Evolutionary conservation across 163 green algal genomes (phyloP), one percentile per base, ranked within the genome.

Genomic region (Coccomyxa subellipsoidea): DNA sequence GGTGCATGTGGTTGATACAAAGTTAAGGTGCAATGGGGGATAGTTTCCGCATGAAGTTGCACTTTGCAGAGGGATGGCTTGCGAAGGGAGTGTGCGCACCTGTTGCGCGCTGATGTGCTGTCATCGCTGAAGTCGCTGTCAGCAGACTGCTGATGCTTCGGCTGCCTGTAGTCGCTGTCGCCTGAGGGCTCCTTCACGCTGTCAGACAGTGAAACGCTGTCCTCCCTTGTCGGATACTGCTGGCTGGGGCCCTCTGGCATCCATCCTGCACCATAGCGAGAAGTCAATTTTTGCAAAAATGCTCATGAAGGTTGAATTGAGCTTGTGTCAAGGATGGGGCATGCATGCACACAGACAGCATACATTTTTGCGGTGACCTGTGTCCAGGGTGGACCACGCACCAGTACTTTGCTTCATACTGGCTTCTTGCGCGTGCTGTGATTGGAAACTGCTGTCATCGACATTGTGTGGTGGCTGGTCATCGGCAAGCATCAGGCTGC

Each of bases 121-220:
- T 77, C 70, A 34, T 40, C 5, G 70, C 70, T 40, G 70, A 40
- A 77, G 70, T 77, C 70, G 27, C 27, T 23, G 32, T 77, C 70
- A 12, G 12, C 7, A 8, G 32, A 38, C 32, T 31, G 66, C 18
- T 12, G 32, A 31, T 77, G 29, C 66, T 12, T 73, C 8, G 66
- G 66, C 27, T 73, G 66, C 66, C 15, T 73, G 66, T 73, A 73
- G 66, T 73, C 66, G n/a, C 66, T 73, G n/a, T 73, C 66, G 2
- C 27, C 27, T 18, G n/a, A 34, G 66, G 66, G 66, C 66, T 73
- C 70, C 32, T 39, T 34, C n/a, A 25, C 70, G 12, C 32, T 34
- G 32, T 77, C 70, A 2, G 66, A 73, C 66, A 73, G 66, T 23
- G 7, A 34, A 3, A 73, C 66, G 27, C 66, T 73, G 7, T 34